Conservation (phyloP, 1,284 basidiomycete species). For the Jaminaea rosea region DNA sequence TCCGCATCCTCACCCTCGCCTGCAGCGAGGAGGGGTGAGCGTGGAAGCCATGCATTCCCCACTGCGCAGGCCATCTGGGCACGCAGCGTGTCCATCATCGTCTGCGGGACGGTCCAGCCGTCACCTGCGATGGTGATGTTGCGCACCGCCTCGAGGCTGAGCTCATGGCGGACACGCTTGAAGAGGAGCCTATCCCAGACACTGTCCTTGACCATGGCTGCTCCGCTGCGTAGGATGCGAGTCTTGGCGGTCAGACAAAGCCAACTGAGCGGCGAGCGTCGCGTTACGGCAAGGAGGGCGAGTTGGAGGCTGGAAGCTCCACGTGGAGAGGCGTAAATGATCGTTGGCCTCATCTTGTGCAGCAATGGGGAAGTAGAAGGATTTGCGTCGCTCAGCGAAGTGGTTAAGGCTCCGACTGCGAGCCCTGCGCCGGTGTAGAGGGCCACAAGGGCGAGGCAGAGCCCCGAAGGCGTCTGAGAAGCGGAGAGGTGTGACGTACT, state of each 20-base stretch:
- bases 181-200: conserved; percentile 25
- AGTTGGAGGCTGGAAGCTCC: conserved; percentile 24
- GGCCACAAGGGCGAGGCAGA: conserved; percentile 28
- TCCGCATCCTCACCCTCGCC: neutral
- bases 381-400: conserved; percentile 20
- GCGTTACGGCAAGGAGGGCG: conserved; percentile 14
- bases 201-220: conserved; percentile 11
- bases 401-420: conserved; percentile 14
- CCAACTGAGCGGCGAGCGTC: conserved; percentile 12
- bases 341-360: conserved; percentile 13
- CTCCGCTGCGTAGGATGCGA: conserved; percentile 30
- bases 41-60: conserved; percentile 32
- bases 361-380: conserved; percentile 11
- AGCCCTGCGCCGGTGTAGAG: conserved; percentile 40
- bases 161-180: conserved; percentile 9
- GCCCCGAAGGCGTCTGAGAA: conserved; percentile 14
- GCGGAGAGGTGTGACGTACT: conserved; percentile 3
- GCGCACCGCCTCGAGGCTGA: conserved; percentile 16
- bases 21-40: neutral
- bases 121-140: conserved; percentile 14
- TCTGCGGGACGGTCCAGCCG: conserved; percentile 23
- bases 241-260: conserved; percentile 23
- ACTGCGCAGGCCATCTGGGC: conserved; percentile 35
- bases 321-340: conserved; percentile 26
- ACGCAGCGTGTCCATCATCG: conserved; percentile 35